Evolutionary conservation across 1,284 basidiomycete genomes (phyloP).

Genomic region (Melampsora larici-populina): DNA sequence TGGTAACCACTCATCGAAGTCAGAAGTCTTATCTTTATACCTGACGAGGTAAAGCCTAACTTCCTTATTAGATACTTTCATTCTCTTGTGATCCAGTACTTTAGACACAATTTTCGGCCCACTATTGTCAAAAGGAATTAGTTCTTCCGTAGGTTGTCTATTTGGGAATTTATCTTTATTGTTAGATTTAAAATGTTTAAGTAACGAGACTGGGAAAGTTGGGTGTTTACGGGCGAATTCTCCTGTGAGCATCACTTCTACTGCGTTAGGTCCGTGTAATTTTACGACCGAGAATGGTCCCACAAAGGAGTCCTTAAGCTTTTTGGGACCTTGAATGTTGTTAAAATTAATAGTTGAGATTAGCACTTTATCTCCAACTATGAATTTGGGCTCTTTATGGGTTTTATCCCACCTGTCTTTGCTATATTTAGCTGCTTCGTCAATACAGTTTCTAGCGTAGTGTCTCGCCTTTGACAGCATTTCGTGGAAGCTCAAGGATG

Average conservation of each 20-base stretch:
- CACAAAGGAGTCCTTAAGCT: neutral
- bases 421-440: neutral
- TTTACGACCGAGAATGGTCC: neutral
- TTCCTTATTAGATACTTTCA: too few species aligned
- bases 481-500: neutral
- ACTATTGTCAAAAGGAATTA: neutral
- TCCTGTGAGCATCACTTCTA: neutral
- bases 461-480: neutral
- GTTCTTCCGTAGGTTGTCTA: neutral
- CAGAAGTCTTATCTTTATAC: too few species aligned
- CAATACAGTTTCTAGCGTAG: neutral
- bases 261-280: neutral
- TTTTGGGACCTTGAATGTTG: too few species aligned
- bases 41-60: too few species aligned
- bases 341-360: too few species aligned
- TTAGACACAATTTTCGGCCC: neutral
- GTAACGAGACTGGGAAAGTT: neutral
- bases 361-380: too few species aligned
- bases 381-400: too few species aligned
- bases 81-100: neutral
- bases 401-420: conserved; percentile 10
- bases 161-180: neutral
- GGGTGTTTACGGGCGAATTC: neutral
- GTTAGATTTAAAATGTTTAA: neutral
- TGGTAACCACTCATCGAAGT: too few species aligned